Base-by-base conservation (phyloP, 1,139 yeast genomes). In the Geotrichum bryndzae region DNA sequence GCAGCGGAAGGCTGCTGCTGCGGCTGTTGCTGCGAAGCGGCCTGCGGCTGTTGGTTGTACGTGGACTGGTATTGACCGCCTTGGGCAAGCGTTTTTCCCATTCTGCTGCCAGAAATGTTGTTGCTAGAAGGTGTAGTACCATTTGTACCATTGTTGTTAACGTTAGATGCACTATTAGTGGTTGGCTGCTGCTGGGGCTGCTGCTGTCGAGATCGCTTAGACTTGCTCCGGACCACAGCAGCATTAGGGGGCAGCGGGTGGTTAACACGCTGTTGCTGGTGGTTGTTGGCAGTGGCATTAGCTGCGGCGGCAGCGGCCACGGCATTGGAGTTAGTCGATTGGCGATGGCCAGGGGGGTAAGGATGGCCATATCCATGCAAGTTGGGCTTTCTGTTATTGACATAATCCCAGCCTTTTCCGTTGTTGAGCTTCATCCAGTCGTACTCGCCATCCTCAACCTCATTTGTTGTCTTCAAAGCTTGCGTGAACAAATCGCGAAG, bases 371-470 rank as follows among this genome's bases (percentile, higher is more conserved):
- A 91, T 50, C 97, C 97, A 75, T 90, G 96, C 70, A 91, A 79
- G 74, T 91, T 90, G 57, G 96, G 94, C 74, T 91, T 89, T 74
- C 88, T 90, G 73, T 89, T 88, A 68, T 88, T 85, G 60, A 81
- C 74, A 63, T 89, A 80, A 74, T 91, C 96, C 96, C 96, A 92
- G 45, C 97, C 97, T 74, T 85, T 85, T 63, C 97, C 97, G 64
- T 88, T 87, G 73, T 92, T 92, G 70, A 92, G 83, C 71, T 86
- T 89, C 87, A 89, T 85, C 98, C 98, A 92, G 76, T 92, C 98
- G 75, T 89, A 92, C 70, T 86, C 89, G 56, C 90, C 96, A 73
- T 91, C 97, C 69, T 88, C 89, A 59, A 78, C 76, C 71, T 87
- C 88, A 48, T 91, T 91, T 68, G 85, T 80, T 64, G 85, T 85